phyloP scores from a whole-genome alignment of 2,329 filamentous ascomycete species.

The Aspergillus fructus region DNA sequence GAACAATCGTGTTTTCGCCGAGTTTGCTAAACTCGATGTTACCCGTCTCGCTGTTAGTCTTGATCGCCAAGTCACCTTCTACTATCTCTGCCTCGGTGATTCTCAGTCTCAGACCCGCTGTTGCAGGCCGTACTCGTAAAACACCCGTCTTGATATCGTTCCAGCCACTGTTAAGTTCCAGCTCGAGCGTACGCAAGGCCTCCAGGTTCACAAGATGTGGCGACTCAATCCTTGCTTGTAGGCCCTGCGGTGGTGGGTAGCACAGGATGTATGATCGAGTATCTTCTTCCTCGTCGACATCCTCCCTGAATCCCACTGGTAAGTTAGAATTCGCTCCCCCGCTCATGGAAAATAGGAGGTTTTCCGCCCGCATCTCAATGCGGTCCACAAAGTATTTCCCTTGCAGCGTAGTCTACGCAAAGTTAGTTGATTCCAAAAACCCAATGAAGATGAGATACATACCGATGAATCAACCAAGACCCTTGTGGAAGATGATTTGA shows the following conservation, averaged over 20 bases:
- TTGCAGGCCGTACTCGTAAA: conserved; percentile 57
- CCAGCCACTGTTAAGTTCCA: conserved; percentile 71
- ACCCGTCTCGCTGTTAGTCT: conserved; percentile 45
- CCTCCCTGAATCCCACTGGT: conserved; percentile 37
- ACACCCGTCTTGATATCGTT: conserved; percentile 59
- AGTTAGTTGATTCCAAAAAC: conserved; percentile 3
- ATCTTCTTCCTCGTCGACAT: conserved; percentile 41
- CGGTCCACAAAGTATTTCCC: conserved; percentile 75
- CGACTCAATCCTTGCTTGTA: conserved; percentile 67
- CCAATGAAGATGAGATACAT: conserved; percentile 26
- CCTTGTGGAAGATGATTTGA: conserved; percentile 58
- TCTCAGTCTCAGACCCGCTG: conserved; percentile 59
- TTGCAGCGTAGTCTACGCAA: conserved; percentile 44
- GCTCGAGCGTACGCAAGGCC: conserved; percentile 71
- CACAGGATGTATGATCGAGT: conserved; percentile 65
- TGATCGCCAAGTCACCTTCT: conserved; percentile 43
- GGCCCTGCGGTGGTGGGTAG: conserved; percentile 67
- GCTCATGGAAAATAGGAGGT: conserved; percentile 39
- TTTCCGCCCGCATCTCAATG: conserved; percentile 56
- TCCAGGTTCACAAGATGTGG: conserved; percentile 76
- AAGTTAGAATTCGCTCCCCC: conserved; percentile 29
- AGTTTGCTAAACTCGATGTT: conserved; percentile 45
- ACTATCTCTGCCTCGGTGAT: conserved; percentile 51
- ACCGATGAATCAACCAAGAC: conserved; percentile 51
- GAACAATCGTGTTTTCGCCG: conserved; percentile 29